Evolutionary conservation across 208 protist genomes (phyloP).

Genomic region (Leishmania arabica): DNA sequence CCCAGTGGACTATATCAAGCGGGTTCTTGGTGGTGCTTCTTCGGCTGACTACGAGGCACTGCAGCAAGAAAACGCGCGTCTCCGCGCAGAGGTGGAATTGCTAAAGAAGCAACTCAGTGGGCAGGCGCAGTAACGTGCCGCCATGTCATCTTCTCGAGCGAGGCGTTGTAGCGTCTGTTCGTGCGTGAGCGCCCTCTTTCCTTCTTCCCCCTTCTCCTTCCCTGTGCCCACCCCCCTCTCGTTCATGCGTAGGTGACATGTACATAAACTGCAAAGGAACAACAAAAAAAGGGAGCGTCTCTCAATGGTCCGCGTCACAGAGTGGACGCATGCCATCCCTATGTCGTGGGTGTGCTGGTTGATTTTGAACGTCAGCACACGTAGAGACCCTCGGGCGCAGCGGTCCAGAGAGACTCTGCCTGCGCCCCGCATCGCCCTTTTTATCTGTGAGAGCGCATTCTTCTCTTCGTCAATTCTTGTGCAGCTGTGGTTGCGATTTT

Average conservation of each 20-base stretch:
- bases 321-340: background rate
- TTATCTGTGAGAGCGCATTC: background rate
- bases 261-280: constrained; percentile 3
- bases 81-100: constrained; percentile 82
- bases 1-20: constrained; percentile 94
- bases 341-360: background rate
- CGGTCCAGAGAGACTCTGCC: background rate
- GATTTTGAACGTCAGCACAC: background rate
- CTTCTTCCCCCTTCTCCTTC: background rate
- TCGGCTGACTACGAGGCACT: constrained; percentile 86
- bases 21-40: constrained; percentile 90
- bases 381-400: background rate
- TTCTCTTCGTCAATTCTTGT: background rate
- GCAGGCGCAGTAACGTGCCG: constrained; percentile 17
- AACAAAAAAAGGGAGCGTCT: background rate
- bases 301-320: background rate
- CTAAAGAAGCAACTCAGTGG: constrained; percentile 80
- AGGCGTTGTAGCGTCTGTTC: background rate
- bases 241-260: constrained; percentile 1
- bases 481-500: background rate
- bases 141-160: background rate
- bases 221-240: background rate
- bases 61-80: constrained; percentile 82
- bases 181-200: background rate
- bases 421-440: background rate